A percentile compares a stretch with the other conserved stretches of the same genome.
Evolutionary conservation across 768 basidiomycete species (phyloP).

Genomic region (Serendipita sp.): DNA sequence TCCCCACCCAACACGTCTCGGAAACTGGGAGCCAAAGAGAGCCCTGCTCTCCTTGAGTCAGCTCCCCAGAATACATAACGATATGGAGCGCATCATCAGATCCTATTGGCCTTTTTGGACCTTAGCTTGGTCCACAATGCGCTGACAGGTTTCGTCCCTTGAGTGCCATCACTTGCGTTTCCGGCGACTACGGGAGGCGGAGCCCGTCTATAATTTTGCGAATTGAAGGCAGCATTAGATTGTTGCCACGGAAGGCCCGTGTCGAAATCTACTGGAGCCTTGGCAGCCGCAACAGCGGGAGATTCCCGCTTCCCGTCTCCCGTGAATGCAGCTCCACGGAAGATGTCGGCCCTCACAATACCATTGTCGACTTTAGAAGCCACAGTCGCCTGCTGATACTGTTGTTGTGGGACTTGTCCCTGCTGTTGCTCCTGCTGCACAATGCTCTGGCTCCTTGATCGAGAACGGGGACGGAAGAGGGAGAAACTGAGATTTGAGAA

Average conservation of each 20-base stretch:
- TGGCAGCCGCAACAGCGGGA: too few species aligned
- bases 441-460: not conserved
- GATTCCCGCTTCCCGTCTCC: too few species aligned
- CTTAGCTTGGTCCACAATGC: not conserved
- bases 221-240: not conserved
- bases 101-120: not conserved
- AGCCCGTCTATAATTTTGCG: not conserved
- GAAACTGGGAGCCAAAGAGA: too few species aligned
- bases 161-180: not conserved
- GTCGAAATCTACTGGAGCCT: too few species aligned
- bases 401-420: too few species aligned
- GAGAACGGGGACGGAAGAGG: not conserved
- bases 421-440: too few species aligned
- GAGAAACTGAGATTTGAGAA: not conserved
- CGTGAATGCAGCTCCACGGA: not conserved
- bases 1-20: too few species aligned
- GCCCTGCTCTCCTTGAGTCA: too few species aligned
- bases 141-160: not conserved
- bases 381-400: not conserved
- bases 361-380: not conserved
- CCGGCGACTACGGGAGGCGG: not conserved
- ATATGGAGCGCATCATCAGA: too few species aligned
- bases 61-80: too few species aligned
- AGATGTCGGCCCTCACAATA: not conserved
- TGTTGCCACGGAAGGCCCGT: not conserved